These are phyloP conservation scores for Mycena polygramma DNA, from an alignment of 768 basidiomycete genomes.

Conservation along the genomic window DNA sequence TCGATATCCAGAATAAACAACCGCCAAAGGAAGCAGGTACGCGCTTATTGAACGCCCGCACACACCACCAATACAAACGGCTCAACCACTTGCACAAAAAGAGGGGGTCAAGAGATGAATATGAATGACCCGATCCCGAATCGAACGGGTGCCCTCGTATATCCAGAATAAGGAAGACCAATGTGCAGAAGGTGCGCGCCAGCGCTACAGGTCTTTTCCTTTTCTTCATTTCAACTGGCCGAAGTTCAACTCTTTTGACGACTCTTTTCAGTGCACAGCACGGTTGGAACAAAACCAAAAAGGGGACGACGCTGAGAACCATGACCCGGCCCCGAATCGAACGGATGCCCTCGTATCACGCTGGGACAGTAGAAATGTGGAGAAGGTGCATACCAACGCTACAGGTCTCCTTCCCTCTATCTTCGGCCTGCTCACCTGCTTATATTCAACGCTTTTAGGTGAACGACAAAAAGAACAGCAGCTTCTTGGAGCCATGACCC, in stretches of 20 bases:
- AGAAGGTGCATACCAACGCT: background rate
- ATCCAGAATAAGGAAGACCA: no score
- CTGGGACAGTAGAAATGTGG: background rate
- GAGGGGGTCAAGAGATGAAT: no score
- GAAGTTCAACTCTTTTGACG: no score
- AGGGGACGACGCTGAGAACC: background rate
- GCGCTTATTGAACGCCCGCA: background rate
- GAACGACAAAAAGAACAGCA: no score
- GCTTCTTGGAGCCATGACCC: background rate
- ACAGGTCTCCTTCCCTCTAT: background rate
- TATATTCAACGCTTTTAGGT: no score
- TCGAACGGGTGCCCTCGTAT: background rate
- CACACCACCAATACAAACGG: no score
- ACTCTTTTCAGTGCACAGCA: no score
- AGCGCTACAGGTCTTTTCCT: no score
- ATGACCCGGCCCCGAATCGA: conserved; percentile 1
- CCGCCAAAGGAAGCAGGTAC: background rate
- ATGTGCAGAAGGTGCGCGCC: no score
- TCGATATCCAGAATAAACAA: no score
- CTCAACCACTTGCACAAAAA: background rate
- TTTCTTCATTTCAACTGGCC: no score
- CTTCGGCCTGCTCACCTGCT: no score
- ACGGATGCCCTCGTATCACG: background rate
- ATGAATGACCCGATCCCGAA: background rate
- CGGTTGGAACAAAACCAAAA: background rate